phyloP scores from a whole-genome alignment of 2,329 filamentous ascomycete genomes.

The Fusarium subtropicale region DNA sequence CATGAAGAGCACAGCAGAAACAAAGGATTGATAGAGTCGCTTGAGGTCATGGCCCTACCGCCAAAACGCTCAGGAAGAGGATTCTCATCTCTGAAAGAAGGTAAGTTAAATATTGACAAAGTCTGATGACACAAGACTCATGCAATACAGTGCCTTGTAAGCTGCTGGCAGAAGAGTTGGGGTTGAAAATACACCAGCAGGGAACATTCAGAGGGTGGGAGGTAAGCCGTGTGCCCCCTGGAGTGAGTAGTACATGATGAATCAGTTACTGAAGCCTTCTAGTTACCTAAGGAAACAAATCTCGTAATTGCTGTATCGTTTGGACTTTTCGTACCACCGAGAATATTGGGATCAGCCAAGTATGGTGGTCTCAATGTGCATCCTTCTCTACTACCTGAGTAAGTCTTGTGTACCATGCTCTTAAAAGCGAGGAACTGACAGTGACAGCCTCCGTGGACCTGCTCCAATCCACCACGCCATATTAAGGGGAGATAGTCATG shows the following conservation, averaged over 20 bases:
- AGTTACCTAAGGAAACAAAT: slow-evolving; percentile 74
- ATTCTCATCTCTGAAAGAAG: slow-evolving; percentile 73
- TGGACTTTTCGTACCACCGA: slow-evolving; percentile 84
- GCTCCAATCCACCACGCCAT: slow-evolving; percentile 90
- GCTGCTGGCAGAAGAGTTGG: slow-evolving; percentile 69
- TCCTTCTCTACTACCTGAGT: slow-evolving; percentile 90
- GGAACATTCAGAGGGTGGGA: slow-evolving; percentile 87
- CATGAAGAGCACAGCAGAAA: slow-evolving; percentile 66
- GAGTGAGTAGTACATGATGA: background rate
- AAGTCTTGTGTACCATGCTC: slow-evolving; percentile 45
- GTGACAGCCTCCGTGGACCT: slow-evolving; percentile 78
- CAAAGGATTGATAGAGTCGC: slow-evolving; percentile 72
- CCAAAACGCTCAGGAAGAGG: slow-evolving; percentile 83
- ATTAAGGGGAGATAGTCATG: slow-evolving; percentile 67
- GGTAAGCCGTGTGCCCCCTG: slow-evolving; percentile 59
- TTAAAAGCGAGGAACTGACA: slow-evolving; percentile 16
- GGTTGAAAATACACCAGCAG: slow-evolving; percentile 76
- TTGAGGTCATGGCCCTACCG: slow-evolving; percentile 87
- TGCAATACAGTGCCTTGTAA: slow-evolving; percentile 76
- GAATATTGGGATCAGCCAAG: slow-evolving; percentile 74
- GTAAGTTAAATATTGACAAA: slow-evolving; percentile 55
- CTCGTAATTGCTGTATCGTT: slow-evolving; percentile 94
- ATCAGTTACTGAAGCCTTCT: slow-evolving; percentile 12
- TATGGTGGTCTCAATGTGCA: slow-evolving; percentile 96
- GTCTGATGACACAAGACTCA: background rate